Evolutionary conservation across 1,284 basidiomycete species (phyloP), one percentile per base, ranked within the genome.

Genomic region (Rhizopogon parksii): DNA sequence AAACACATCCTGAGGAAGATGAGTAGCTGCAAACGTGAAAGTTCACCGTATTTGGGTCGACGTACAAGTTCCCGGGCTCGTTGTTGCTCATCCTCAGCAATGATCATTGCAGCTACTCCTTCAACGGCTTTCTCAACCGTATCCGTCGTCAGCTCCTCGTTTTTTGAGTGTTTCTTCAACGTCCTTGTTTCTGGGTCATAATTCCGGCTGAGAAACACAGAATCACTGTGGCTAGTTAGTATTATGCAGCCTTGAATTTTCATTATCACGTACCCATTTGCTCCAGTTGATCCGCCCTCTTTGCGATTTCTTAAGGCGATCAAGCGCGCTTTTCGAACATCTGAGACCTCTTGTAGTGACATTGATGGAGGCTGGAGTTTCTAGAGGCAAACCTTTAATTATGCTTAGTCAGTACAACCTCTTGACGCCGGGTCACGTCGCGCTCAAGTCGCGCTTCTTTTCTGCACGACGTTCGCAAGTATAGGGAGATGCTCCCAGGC

Each of bases 91-190:
- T 97, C 95, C 65, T 95, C 88, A 21, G 75, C 73, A 49, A 96
- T 83, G 58, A 95, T 92, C 56, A 75, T 70, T 64, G 94, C 86
- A 9, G 92, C 90, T 51, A 97, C 68, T 0, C 92, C 93, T 47
- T 85, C 79, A 0, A 96, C 84, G 52, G 85, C 76, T 60, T 83
- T 85, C 71, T 98, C 95, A 4, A 98, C 83, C 0, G 95, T 97
- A 58, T 94, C 89, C 58, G 87, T 79, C 61, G 82, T 77, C 42
- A 79, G 74, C 56, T 78, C 77, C 45, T 78, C 77, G 47, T 72
- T 70, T 35, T 64, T 66, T 11, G 68, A 70, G 57, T 75, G 80
- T 65, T 88, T 91, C 60, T 82, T 81, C 53, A 89, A 64, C 54
- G 88, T 83, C 45, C 90, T 80, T 3, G 88, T 86, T 55, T 83